phyloP scores from a whole-genome alignment of 257 asterid species.

The Salvia rosmarinus region DNA sequence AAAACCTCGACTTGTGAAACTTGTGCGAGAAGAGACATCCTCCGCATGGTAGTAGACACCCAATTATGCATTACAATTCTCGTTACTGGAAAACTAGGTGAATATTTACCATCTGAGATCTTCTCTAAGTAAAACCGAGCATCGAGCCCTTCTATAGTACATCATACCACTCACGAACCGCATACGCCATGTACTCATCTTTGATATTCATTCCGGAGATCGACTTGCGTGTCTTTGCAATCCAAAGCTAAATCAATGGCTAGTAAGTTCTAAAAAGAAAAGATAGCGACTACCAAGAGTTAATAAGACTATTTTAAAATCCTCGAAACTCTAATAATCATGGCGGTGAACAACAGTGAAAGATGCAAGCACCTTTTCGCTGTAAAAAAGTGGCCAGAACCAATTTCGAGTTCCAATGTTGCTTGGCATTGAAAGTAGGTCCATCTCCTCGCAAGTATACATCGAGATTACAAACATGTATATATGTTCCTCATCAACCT shows the following conservation, averaged over 20 bases:
- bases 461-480: not conserved
- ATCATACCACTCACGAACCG: constrained; percentile 98
- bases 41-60: constrained; percentile 46
- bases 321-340: constrained; percentile 17
- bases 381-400: constrained; percentile 99
- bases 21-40: constrained; percentile 54
- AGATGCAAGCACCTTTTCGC: constrained; percentile 70
- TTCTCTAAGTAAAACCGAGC: constrained; percentile 92
- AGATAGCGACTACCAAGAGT: constrained; percentile 26
- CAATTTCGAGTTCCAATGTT: constrained; percentile 79
- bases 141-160: constrained; percentile 97
- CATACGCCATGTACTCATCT: constrained; percentile 98
- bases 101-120: constrained; percentile 71
- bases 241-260: constrained; percentile 97
- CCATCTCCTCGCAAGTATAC: constrained; percentile 73
- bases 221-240: constrained; percentile 89
- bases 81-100: no score
- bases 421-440: constrained; percentile 98
- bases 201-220: constrained; percentile 87
- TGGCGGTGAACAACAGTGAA: constrained; percentile 27
- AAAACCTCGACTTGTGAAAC: constrained; percentile 69
- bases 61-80: constrained; percentile 29
- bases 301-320: constrained; percentile 1
- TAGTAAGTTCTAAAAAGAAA: constrained; percentile 68
- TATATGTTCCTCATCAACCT: not conserved